Base-by-base conservation (phyloP, 306 rosid species). In the Crotalaria pallida region DNA sequence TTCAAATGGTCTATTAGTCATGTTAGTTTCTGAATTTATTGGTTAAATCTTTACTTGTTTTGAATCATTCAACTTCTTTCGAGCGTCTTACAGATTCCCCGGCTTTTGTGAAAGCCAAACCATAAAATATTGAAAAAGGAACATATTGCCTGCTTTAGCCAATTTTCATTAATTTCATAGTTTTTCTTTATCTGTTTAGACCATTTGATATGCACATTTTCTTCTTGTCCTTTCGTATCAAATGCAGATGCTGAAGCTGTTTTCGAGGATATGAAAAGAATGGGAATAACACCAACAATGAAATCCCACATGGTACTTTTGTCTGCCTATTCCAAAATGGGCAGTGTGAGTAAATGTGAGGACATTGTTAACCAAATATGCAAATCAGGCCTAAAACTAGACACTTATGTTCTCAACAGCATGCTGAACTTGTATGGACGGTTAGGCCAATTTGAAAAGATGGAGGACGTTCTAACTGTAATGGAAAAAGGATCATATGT, bases 271-370 rank as follows among this genome's bases (percentile, higher is more conserved):
- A 94, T 88, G 97, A 87, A 81, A 71, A 82, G 86, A 77, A 75
- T 87, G 45, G 97, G 97, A 63, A 89, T 94, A 52, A 89, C 83
- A 26, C 97, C 96, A 73, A 91, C 97, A 36, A 89, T 88, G 92
- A 94, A 91, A 76, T 94, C 99, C 67, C 97, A 91, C 72, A 88
- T 91, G 99, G 87, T 91, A 58, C 97, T 94, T 73, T 58, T 89
- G 13, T 88, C 92, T 8, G 96, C 96, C 51, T 87, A 86, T 81
- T 91, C 97, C 12, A 85, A 78, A 73, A 55, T 80, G 2, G 88
- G 99, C 10, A 89, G 79, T 49, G 87, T 85, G 52, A 77, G 80
- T 10, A 91, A 84, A 77, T 94, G 96, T 64, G 99, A 91, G 69
- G 88, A 86, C 40, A 82, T 91, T 34, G 85, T 94, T 10, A 82